Evolutionary conservation across 169 alveolate genomes (phyloP).

Genomic region (Plasmodium knowlesi): DNA sequence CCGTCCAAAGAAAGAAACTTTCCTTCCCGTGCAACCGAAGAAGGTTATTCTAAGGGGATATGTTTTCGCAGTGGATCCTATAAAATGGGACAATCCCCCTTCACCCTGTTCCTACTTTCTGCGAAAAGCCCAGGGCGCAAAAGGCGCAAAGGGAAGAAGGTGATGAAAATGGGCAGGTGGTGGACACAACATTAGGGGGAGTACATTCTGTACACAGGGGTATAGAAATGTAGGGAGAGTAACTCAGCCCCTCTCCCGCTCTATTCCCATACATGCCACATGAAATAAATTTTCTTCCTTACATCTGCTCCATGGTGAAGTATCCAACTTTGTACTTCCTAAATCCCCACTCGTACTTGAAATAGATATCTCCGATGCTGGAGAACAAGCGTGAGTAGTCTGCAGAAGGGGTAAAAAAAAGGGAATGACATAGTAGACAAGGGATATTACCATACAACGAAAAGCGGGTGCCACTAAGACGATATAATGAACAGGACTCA

Average conservation of each 20-base stretch:
- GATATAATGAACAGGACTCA: neutral
- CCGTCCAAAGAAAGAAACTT: neutral
- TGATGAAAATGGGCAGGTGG: neutral
- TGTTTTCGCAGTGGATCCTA: neutral
- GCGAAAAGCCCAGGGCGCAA: neutral
- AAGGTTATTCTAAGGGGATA: too few relatives aligned
- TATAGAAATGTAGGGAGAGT: too few relatives aligned
- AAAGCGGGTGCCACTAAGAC: neutral
- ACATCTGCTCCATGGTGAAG: slow-evolving; percentile 10
- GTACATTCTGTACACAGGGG: too few relatives aligned
- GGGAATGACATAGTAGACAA: neutral
- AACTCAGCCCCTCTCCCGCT: neutral
- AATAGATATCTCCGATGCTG: slow-evolving; percentile 25
- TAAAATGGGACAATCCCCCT: neutral
- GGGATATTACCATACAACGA: neutral
- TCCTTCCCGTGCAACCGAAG: neutral
- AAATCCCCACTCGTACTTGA: neutral
- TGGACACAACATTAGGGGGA: neutral
- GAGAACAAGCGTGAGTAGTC: slow-evolving; percentile 31
- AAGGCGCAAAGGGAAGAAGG: neutral
- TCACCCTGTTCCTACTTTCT: neutral
- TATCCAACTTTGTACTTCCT: slow-evolving; percentile 42
- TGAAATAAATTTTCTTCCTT: neutral
- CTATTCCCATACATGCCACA: neutral
- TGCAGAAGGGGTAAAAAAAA: slow-evolving; percentile 6